phyloP scores from a whole-genome alignment of 768 basidiomycete genomes.

The Postia placenta region DNA sequence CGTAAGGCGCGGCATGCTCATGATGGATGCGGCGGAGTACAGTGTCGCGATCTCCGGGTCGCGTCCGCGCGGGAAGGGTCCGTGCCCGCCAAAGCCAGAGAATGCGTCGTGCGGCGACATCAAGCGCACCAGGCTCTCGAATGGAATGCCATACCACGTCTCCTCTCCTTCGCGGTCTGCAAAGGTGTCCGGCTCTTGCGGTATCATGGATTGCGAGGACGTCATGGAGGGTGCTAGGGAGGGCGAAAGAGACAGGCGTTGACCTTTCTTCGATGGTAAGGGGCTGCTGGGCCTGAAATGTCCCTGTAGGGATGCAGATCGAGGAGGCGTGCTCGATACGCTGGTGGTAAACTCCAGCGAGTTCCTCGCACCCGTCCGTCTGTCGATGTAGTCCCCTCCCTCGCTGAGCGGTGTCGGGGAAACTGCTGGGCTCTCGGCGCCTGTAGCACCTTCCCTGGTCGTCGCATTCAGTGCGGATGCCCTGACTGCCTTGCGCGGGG shows the following conservation, averaged over 20 bases:
- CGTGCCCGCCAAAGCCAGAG: slow-evolving; percentile 29
- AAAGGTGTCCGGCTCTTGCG: slow-evolving; percentile 1
- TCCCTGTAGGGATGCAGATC: slow-evolving; percentile 1
- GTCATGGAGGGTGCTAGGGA: slow-evolving; percentile 19
- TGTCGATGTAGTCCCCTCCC: slow-evolving; percentile 7
- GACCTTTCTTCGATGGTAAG: not conserved
- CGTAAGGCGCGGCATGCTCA: slow-evolving; percentile 51
- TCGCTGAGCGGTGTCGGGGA: slow-evolving; percentile 10
- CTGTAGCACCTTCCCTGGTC: not conserved
- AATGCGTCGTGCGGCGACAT: slow-evolving; percentile 56
- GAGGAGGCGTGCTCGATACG: slow-evolving; percentile 9
- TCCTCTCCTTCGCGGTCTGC: slow-evolving; percentile 25
- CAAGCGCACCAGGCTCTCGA: slow-evolving; percentile 62
- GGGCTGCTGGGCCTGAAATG: slow-evolving; percentile 13
- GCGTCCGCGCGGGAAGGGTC: slow-evolving; percentile 40
- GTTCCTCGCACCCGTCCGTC: slow-evolving; percentile 7
- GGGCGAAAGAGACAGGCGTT: slow-evolving; percentile 10
- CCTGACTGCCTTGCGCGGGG: slow-evolving; percentile 38
- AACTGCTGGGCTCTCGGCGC: slow-evolving; percentile 4
- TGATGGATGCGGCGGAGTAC: slow-evolving; percentile 80
- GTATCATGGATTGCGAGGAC: slow-evolving; percentile 12
- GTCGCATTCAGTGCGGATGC: slow-evolving; percentile 15
- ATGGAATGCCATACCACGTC: slow-evolving; percentile 58
- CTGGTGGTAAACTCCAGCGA: slow-evolving; percentile 13
- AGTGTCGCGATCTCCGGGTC: slow-evolving; percentile 82